Base-by-base conservation (phyloP, 192 early-diverging fungal species). In the Coemansia brasiliensis region DNA sequence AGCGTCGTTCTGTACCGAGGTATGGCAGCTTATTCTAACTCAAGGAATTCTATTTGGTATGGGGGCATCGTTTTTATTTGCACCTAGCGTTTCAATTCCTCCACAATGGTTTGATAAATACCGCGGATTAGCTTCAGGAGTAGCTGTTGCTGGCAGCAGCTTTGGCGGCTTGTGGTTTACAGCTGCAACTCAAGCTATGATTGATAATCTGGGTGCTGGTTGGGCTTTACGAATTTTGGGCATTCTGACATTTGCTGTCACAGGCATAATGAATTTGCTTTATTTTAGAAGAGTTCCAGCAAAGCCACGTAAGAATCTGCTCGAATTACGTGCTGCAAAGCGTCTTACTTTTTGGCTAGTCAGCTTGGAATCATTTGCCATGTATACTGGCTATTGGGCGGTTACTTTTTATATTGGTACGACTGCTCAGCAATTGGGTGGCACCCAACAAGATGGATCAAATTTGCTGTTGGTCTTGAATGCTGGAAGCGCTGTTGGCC, bases 151-250 rank as follows among this genome's bases (percentile, higher is more conserved):
- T 7, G 87, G 87, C 1, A 83, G 80, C 32, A 83, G 86, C 17
- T 52, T 81, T 22, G 86, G 86, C 25, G 86, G 85, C 8, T 65
- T 87, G 6, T 80, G 69, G 43, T 73, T 92, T 17, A 74, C 85
- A 1, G 82, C 82, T 17, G 72, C 86, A 4, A 80, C 74, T 0
- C 85, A 86, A 48, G 63, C 65, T 4, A 69, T 89, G 44, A 81
- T 95, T 8, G 75, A 83, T 40, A 55, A 42, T 3, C 20, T 89
- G 27, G 93, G 88, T 2, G 68, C 79, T 11, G 46, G 56, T 18
- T 91, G 88, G 87, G 82, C 88, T 2, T 73, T 94, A 22, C 84
- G 90, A 8, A 77, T 90, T 22, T 79, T 86, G 38, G 87, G 83
- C 8, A 65, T 86, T 26, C 63, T 87, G 5, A 64, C 63, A 0